Base-by-base conservation (phyloP, 139 green algal species). In the Klebsormidium nitens region DNA sequence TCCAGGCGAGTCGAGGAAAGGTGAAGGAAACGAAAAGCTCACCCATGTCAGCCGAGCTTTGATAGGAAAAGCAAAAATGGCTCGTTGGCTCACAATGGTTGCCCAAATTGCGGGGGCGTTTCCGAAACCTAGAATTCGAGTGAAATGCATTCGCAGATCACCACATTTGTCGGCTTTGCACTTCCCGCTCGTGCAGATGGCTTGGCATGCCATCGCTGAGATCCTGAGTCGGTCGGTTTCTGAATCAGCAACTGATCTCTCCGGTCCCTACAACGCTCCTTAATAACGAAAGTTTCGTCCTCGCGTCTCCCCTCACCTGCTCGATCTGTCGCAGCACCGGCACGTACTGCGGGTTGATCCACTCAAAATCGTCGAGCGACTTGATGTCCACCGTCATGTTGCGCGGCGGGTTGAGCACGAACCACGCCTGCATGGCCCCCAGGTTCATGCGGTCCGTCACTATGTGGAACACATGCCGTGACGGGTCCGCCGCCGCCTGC, bases 361-460 rank as follows among this genome's bases (percentile, higher is more conserved):
- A 71, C 39, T 38, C 39, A 40, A 49, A 71, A 3, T 71, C 63
- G 31, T 71, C 37, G 26, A 71, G 49, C 29, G 34, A 64, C 63
- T 40, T 55, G 26, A 69, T 31, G 28, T 69, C 31, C 56, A 63
- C 19, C 29, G 8, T 23, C 46, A 55, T 55, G 46, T 23, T 23
- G 23, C 46, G 46, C 46, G 23, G 23, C 23, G 49, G 49, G 57
- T 73, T 67, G 34, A 66, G 28, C 8, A 29, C 57, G 40, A 73
- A 73, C 65, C 65, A 73, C 14, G 64, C 19, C 26, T 69, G 31
- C 52, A 73, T 73, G 36, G 65, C 65, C 14, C 38, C 65, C 26
- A 40, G 65, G 49, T 73, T 73, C 48, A 73, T 66, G n/a, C 38
- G 36, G 57, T 73, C 65, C 49, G 65, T 66, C 14, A 73, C 65